phyloP scores from a whole-genome alignment of 768 basidiomycete genomes.

The Rhodotorula babjevae region DNA sequence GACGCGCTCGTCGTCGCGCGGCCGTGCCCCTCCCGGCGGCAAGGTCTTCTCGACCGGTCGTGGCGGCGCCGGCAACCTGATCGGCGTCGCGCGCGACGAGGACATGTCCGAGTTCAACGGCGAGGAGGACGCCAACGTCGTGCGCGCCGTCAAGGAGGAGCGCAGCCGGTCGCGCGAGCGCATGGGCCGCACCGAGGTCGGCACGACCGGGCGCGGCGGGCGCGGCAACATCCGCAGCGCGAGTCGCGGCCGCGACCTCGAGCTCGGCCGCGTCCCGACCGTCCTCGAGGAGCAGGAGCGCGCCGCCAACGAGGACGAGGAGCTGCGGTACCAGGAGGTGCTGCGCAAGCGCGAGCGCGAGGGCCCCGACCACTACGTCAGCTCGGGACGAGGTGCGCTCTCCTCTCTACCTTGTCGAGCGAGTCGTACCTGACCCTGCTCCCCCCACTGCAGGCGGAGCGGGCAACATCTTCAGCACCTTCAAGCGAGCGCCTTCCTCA shows the following conservation, averaged over 20 bases:
- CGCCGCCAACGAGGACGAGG: slow-evolving; percentile 17
- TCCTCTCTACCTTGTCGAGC: background rate
- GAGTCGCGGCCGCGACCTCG: slow-evolving; percentile 24
- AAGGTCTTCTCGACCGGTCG: slow-evolving; percentile 29
- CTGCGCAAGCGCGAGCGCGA: slow-evolving; percentile 20
- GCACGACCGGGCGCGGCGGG: slow-evolving; percentile 25
- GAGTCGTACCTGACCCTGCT: background rate
- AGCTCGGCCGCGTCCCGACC: slow-evolving; percentile 27
- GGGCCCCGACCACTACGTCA: slow-evolving; percentile 24
- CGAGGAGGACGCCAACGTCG: slow-evolving; percentile 25
- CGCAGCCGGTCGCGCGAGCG: slow-evolving; percentile 22
- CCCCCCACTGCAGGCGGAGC: slow-evolving; percentile 16
- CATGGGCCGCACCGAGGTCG: slow-evolving; percentile 5
- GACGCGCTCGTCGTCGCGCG: slow-evolving; percentile 24
- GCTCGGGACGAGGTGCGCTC: slow-evolving; percentile 27
- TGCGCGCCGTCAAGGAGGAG: slow-evolving; percentile 10
- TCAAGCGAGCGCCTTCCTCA: background rate
- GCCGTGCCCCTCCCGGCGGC: slow-evolving; percentile 9
- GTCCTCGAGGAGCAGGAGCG: slow-evolving; percentile 32
- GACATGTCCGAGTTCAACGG: slow-evolving; percentile 5
- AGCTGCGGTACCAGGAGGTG: slow-evolving; percentile 14
- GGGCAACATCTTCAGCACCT: slow-evolving; percentile 18
- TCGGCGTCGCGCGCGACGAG: slow-evolving; percentile 9
- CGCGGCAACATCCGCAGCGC: slow-evolving; percentile 29
- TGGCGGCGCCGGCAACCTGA: slow-evolving; percentile 28